These are phyloP conservation scores for Trypanosomatidae sp. DNA, from an alignment of 208 protist genomes.

Conservation along the genomic window DNA sequence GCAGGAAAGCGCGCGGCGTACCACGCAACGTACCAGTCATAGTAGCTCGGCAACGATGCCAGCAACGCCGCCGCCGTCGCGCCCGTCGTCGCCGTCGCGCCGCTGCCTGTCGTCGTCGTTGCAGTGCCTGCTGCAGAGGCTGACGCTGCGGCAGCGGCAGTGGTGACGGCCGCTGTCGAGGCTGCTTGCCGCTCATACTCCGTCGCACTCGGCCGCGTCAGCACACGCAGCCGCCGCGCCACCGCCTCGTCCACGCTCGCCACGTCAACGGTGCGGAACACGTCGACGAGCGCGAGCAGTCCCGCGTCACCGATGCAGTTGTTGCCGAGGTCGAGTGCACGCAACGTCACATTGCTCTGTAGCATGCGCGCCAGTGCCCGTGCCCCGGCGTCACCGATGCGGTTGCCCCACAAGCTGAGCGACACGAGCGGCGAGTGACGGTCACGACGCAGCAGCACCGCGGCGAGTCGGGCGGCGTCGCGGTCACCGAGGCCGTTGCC, in stretches of 20 bases:
- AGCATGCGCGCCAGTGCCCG: constrained; percentile 38
- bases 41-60: too few species aligned
- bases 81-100: too few species aligned
- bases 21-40: too few species aligned
- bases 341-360: constrained; percentile 32
- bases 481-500: constrained; percentile 72
- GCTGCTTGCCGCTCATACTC: constrained; percentile 30
- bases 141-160: constrained; percentile 1
- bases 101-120: too few species aligned
- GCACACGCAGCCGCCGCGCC: constrained; percentile 23
- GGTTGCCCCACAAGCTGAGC: constrained; percentile 83
- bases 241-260: constrained; percentile 23
- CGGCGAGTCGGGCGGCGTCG: constrained; percentile 19
- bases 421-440: constrained; percentile 51
- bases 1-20: too few species aligned
- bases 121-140: constrained; percentile 9
- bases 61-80: too few species aligned
- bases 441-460: constrained; percentile 25
- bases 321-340: constrained; percentile 65
- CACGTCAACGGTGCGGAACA: constrained; percentile 58
- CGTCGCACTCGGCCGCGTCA: constrained; percentile 34
- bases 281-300: constrained; percentile 39
- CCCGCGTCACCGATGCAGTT: constrained; percentile 70
- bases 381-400: constrained; percentile 60
- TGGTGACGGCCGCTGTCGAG: too few species aligned